Conservation (phyloP, 768 basidiomycete species). For the Glaciozyma antarctica region DNA sequence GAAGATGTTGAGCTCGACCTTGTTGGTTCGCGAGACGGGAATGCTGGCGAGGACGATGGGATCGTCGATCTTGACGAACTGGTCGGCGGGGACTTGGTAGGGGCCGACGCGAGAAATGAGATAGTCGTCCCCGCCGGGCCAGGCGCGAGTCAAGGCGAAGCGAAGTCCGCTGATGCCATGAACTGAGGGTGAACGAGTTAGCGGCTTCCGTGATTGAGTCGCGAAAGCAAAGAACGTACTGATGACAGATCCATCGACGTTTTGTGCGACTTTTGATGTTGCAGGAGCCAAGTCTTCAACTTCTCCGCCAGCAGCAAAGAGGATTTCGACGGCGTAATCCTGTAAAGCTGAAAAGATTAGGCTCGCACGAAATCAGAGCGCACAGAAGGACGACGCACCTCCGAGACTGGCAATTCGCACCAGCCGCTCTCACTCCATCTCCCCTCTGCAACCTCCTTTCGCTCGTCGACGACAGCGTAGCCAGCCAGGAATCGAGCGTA, state of each 20-base stretch:
- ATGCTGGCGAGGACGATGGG: constrained; percentile 20
- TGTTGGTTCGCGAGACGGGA: constrained; percentile 1
- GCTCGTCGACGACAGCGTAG: constrained; percentile 46
- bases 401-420: constrained; percentile 61
- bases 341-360: not conserved
- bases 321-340: constrained; percentile 29
- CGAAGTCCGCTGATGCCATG: constrained; percentile 6
- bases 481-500: constrained; percentile 67
- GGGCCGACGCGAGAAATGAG: constrained; percentile 15
- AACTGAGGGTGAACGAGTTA: not conserved
- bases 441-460: constrained; percentile 37
- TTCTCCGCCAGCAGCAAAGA: constrained; percentile 25
- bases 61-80: constrained; percentile 25
- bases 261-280: not conserved
- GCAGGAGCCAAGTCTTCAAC: not conserved
- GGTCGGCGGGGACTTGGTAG: constrained; percentile 13
- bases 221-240: not conserved
- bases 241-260: not conserved
- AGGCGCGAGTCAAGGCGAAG: constrained; percentile 2
- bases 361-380: not conserved
- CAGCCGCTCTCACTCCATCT: constrained; percentile 62
- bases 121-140: constrained; percentile 17
- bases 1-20: constrained; percentile 9
- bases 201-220: not conserved
- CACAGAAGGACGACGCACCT: constrained; percentile 35